phyloP scores from a whole-genome alignment of 1,284 basidiomycete species.

The Malassezia japonica region DNA sequence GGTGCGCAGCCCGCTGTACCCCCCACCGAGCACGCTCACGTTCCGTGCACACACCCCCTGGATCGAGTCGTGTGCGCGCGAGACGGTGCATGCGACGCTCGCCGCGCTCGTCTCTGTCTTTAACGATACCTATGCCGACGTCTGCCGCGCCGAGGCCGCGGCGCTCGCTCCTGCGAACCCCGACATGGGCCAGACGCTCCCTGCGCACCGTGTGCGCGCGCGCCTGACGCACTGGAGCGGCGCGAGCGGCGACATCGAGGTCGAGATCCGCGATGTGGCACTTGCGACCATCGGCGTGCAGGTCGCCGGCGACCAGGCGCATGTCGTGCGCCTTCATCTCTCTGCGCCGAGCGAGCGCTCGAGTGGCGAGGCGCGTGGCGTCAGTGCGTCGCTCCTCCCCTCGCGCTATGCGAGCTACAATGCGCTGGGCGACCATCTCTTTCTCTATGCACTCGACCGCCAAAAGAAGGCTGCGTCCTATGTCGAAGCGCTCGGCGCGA shows the following conservation, averaged over 20 bases:
- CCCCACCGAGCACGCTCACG: background rate
- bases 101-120: background rate
- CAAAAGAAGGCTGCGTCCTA: background rate
- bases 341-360: constrained; percentile 5
- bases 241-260: background rate
- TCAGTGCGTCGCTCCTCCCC: background rate
- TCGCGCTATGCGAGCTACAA: constrained; percentile 7
- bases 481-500: background rate
- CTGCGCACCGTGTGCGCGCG: constrained; percentile 9
- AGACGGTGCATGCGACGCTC: background rate
- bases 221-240: background rate
- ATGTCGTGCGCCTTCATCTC: background rate
- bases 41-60: constrained; percentile 7
- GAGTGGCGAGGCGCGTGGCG: background rate
- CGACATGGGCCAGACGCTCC: background rate
- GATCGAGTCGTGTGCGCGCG: constrained; percentile 1
- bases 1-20: constrained; percentile 5
- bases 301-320: background rate
- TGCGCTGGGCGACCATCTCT: constrained; percentile 8
- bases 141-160: constrained; percentile 1
- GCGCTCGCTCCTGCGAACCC: background rate
- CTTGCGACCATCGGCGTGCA: background rate
- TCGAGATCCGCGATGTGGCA: constrained; percentile 13
- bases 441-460: constrained; percentile 7
- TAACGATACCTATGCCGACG: background rate